Evolutionary conservation across 208 protist species (phyloP).

Genomic region (Leishmania gerbilli): DNA sequence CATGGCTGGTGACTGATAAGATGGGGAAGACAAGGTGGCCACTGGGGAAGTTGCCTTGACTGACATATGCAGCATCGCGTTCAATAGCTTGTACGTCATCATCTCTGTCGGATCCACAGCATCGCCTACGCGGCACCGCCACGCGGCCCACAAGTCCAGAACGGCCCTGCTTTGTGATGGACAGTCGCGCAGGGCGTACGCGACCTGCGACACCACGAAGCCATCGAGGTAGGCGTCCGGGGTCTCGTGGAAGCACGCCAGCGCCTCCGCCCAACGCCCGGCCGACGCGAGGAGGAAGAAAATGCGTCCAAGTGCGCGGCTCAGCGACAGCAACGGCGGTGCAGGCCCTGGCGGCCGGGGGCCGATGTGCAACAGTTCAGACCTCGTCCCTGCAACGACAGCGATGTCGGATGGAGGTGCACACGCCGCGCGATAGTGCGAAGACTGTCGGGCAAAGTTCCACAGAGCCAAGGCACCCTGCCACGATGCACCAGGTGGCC

Average conservation of each 20-base stretch:
- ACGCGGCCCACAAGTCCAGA: constrained; percentile 64
- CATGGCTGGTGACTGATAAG: neutral
- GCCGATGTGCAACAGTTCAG: neutral
- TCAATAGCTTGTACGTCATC: constrained; percentile 57
- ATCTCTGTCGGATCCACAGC: constrained; percentile 39
- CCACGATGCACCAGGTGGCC: constrained; percentile 20
- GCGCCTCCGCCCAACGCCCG: constrained; percentile 51
- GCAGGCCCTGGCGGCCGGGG: neutral
- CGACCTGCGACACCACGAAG: constrained; percentile 59
- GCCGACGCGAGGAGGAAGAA: constrained; percentile 55
- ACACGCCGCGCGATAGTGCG: neutral
- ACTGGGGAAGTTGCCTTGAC: constrained; percentile 23
- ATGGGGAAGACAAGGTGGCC: constrained; percentile 23
- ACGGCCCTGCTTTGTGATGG: constrained; percentile 28
- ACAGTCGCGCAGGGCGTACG: constrained; percentile 39
- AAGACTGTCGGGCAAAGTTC: neutral
- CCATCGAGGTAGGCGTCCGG: constrained; percentile 41
- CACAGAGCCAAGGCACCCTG: constrained; percentile 35
- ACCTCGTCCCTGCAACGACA: neutral
- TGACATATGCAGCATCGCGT: constrained; percentile 43
- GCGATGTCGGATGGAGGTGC: constrained; percentile 1
- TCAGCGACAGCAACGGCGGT: neutral
- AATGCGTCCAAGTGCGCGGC: constrained; percentile 37
- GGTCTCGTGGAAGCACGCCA: constrained; percentile 42
- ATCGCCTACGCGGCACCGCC: constrained; percentile 66